Evolutionary conservation across 148 eudicot genomes (phyloP), one percentile per base, ranked within the genome.

Genomic region (Vaccinium darrowii): DNA sequence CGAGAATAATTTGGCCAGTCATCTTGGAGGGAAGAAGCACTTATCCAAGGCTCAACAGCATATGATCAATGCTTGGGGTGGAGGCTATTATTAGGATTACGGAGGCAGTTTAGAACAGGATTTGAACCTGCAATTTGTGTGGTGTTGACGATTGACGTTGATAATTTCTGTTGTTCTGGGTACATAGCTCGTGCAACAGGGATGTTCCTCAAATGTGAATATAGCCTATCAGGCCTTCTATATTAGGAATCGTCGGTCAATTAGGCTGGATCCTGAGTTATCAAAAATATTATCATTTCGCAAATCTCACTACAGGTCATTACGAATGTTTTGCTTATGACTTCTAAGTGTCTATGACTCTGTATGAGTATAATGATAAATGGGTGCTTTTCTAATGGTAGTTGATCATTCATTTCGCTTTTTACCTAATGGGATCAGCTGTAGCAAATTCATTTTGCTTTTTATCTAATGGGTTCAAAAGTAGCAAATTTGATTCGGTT

Each of bases 11-110:
- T 18, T 62, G 67, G 54, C n/a, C 5, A 3, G 67, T 30, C 85
- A 86, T 74, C 23, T 86, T n/a, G 16, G 18, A 16, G 82, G 88
- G 77, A 63, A 30, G 60, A 62, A 49, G 47, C 85, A 82, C 73
- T 36, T 47, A 54, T 54, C 81, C 47, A 83, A 51, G 84, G 14
- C 76, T 73, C 83, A 50, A 62, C 67, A 76, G 18, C 67, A 62
- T 8, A 21, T 39, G 39, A 4, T 54, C 3, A 2, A 54, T 53
- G 3, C 65, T 79, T 30, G 11, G 12, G 81, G 58, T 11, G 33
- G 81, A 25, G 36, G 81, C 62, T 9, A 16, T 43, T 76, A 4
- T 8, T 49, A 47, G 79, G 79, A 49, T 2, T 47, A 47, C 8
- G 30, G 27, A 75, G 18, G 27, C 47, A 7, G 23, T 56, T 19